Evolutionary conservation across 2,329 filamentous ascomycete species (phyloP), one percentile per base, ranked within the genome.

Genomic region (Phoma sp.): DNA sequence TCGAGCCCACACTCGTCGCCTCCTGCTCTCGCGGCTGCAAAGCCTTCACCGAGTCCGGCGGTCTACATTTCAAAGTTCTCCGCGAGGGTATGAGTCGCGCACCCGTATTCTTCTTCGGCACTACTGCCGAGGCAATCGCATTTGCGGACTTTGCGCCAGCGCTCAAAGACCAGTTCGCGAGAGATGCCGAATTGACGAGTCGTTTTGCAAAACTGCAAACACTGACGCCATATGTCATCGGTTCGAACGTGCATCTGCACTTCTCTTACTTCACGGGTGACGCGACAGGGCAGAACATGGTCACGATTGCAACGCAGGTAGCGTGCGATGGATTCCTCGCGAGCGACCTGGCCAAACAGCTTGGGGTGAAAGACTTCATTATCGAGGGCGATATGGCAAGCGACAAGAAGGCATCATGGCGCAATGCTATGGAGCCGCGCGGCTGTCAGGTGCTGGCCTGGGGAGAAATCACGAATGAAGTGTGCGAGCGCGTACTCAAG

Each of bases 21-120:
- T 66, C 64, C 37, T 73, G 69, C 47, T 67, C 67, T 2, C 57
- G 68, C 14, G 70, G 70, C 14, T 67, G 68, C 47, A 71, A 71
- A 45, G 50, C 58, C 2, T 58, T 71, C 14, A 66, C 62, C 24
- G 42, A 49, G 9, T 53, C 49, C 37, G 59, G 64, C 27, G 62
- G 47, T 24, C 52, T 62, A 10, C 56, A 64, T 23, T 60, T 62
- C 23, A 51, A 58, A n/a, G 50, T 61, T 9, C 52, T 70, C 2
- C 10, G 35, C 8, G 52, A 55, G 25, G 53, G 36, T 33, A 64
- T 70, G 61, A 60, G 59, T 9, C 62, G 66, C 11, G 54, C 61
- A 0, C 66, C 67, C 23, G 52, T 64, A 3, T 71, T 71, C 46
- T 53, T 37, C 3, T 71, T 71, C 44, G 23, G 43, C 2, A 60